Conservation (phyloP, 495 filamentous ascomycete species). For the Articulospora tetracladia region DNA sequence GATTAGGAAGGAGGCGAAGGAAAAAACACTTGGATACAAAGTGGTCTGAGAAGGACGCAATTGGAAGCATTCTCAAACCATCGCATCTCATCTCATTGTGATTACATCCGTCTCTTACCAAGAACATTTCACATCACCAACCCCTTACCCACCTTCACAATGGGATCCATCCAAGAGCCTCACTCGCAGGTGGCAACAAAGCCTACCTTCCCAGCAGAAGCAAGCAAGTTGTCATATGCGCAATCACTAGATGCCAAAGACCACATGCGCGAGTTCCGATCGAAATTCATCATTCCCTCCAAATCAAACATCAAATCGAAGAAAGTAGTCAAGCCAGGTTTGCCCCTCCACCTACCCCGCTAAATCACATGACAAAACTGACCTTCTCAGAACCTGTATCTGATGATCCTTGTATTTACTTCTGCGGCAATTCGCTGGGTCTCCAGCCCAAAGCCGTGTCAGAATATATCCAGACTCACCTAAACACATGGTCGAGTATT, state of each 20-base stretch:
- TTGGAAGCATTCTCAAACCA: not conserved
- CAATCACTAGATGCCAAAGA: conserved; percentile 64
- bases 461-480: conserved; percentile 68
- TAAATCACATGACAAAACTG: conserved; percentile 31
- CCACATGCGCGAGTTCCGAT: conserved; percentile 58
- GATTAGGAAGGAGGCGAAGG: not conserved
- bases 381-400: conserved; percentile 22
- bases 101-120: not conserved
- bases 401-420: conserved; percentile 63
- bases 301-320: conserved; percentile 71
- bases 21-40: conserved; percentile 8
- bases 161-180: conserved; percentile 20
- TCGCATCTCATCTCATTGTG: not conserved
- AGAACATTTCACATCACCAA: not conserved
- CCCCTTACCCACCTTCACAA: not conserved
- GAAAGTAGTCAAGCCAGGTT: conserved; percentile 37
- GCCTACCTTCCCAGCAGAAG: conserved; percentile 18
- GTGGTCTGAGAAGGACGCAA: conserved; percentile 1
- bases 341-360: conserved; percentile 26
- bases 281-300: conserved; percentile 85
- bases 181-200: conserved; percentile 2
- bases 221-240: conserved; percentile 49
- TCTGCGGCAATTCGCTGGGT: conserved; percentile 94
- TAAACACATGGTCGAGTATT: conserved; percentile 84
- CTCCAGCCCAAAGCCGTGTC: conserved; percentile 74